Base-by-base conservation (phyloP, 768 basidiomycete species). In the Pisolithus albus region DNA sequence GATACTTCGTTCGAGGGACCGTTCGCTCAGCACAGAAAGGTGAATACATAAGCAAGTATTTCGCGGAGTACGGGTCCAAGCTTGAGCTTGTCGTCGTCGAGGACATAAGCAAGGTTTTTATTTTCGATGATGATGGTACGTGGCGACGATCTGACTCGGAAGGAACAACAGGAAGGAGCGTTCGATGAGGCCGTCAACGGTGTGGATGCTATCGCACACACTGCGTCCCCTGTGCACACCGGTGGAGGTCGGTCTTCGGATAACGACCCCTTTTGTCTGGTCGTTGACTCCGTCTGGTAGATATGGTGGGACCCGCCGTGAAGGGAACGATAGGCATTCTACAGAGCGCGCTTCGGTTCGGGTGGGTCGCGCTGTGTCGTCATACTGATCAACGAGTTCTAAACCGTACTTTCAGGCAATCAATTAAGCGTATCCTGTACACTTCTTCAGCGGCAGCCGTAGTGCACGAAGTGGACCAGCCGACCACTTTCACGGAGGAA, bases 151-250 rank as follows among this genome's bases (percentile, higher is more conserved):
- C 26, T 30, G n/a, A 45, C 26, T 16, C 4, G 18, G 8, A 19
- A 8, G 8, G n/a, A n/a, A n/a, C n/a, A n/a, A n/a, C 40, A 83
- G 81, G 75, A 75, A 2, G 80, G 79, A 7, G 86, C 83, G 0
- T 93, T 90, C 55, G 87, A 92, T 61, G 82, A 88, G 46, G 88
- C 83, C 1, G 84, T 91, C 52, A 79, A 82, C 62, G 87, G 78
- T 1, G 81, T 91, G 5, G 82, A 87, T 53, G 89, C 76, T 0
- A 79, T 92, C 47, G 75, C 71, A 39, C 88, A 88, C 59, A 80
- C 74, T 4, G 85, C 85, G 0, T 86, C 85, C 1, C 86, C 86
- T 0, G 74, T 82, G 59, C 67, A 75, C 49, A 54, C 13, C 11
- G 4, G 3, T 15, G 34, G 34, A 15, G 34, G 34, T 34, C 34